Evolutionary conservation across 139 green algal species (phyloP).

Genomic region (Chlorella vulgaris): DNA sequence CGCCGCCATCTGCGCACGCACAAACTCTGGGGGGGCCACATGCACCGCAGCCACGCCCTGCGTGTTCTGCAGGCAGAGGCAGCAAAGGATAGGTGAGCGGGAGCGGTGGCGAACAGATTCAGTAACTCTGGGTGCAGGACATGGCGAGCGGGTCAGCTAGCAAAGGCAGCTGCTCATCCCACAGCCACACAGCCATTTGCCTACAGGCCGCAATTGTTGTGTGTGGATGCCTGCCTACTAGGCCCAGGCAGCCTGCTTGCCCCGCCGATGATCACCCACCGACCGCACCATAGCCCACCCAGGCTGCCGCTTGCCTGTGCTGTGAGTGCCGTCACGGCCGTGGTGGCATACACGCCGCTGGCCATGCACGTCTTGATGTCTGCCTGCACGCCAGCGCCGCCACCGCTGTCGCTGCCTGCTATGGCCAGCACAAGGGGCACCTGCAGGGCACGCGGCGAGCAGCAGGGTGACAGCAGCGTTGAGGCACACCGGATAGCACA

Average conservation of each 20-base stretch:
- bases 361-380: constrained; percentile 78
- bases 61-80: constrained; percentile 18
- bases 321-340: constrained; percentile 90
- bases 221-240: no score
- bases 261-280: no score
- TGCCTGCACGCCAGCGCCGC: constrained; percentile 93
- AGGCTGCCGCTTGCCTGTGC: constrained; percentile 60
- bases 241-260: no score
- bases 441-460: constrained; percentile 4
- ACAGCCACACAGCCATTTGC: no score
- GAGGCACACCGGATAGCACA: no score
- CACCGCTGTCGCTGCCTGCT: constrained; percentile 92
- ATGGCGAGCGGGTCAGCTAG: no score
- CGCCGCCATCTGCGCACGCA: constrained; percentile 82
- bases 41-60: constrained; percentile 82
- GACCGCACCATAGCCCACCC: no score
- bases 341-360: constrained; percentile 75
- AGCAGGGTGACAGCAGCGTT: no score
- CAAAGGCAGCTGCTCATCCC: no score
- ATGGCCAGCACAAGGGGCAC: constrained; percentile 78
- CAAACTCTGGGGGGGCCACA: constrained; percentile 54
- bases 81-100: background rate
- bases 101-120: no score
- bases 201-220: no score
- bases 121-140: no score